phyloP scores from a whole-genome alignment of 805 yeast genomes.

The Ogataea populi-albae region DNA sequence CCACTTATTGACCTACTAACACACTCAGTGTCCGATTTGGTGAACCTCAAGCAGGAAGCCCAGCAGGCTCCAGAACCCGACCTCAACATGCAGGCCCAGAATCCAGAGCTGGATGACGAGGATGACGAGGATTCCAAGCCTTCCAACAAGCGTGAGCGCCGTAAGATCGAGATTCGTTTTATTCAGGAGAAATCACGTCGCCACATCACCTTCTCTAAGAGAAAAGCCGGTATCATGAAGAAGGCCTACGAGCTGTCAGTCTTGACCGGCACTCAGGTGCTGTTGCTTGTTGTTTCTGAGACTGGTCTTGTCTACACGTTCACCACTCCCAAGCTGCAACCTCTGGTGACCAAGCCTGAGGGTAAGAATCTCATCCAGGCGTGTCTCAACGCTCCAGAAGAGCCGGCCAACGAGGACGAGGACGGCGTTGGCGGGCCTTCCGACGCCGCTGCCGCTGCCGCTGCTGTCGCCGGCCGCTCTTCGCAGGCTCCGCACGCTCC shows the following conservation, averaged over 20 bases:
- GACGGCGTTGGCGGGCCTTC: constrained; percentile 29
- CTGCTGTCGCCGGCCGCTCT: constrained; percentile 10
- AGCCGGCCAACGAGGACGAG: constrained; percentile 59
- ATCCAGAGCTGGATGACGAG: constrained; percentile 43
- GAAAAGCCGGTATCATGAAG: constrained; percentile 99
- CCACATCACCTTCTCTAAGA: constrained; percentile 95
- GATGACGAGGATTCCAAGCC: constrained; percentile 49
- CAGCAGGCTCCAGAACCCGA: constrained; percentile 23
- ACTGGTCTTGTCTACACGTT: constrained; percentile 98
- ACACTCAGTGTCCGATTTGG: constrained; percentile 24
- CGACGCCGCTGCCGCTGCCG: constrained; percentile 12
- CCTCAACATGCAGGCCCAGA: constrained; percentile 24
- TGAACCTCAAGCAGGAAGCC: constrained; percentile 21
- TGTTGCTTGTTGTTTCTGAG: constrained; percentile 90
- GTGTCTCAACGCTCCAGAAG: constrained; percentile 96
- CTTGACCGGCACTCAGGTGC: constrained; percentile 95
- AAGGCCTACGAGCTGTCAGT: constrained; percentile 98
- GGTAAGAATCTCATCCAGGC: constrained; percentile 97
- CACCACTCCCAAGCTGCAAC: constrained; percentile 98
- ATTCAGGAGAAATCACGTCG: constrained; percentile 97
- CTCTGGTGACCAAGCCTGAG: constrained; percentile 94
- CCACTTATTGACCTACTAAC: constrained; percentile 9
- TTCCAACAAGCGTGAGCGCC: constrained; percentile 54
- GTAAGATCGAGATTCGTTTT: constrained; percentile 95
- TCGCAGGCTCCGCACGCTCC: constrained; percentile 20